A percentile compares a stretch with the other conserved stretches of the same genome.
Conservation (phyloP, 108 stramenopile species). For the Nitzschia putrida region DNA sequence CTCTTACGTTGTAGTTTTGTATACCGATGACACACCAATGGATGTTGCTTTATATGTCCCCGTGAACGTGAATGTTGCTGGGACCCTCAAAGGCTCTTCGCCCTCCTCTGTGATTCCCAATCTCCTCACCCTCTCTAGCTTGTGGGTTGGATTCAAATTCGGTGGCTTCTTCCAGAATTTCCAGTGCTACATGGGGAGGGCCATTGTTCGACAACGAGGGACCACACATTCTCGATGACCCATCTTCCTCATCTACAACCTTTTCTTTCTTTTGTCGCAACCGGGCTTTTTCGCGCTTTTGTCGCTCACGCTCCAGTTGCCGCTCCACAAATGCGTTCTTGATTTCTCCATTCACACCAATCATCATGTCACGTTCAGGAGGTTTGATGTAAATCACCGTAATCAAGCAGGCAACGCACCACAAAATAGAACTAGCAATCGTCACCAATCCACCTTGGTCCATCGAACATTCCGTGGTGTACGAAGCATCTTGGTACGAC, state of each 20-base stretch:
- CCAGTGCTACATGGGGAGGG: too few relatives aligned
- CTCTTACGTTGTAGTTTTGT: too few relatives aligned
- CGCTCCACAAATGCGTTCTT: conserved; percentile 32
- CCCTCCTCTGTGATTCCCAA: background rate
- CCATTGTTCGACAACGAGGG: too few relatives aligned
- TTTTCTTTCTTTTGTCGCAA: conserved; percentile 4
- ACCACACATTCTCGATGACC: background rate
- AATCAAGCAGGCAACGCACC: conserved; percentile 42
- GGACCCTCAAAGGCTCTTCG: conserved; percentile 4
- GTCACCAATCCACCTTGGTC: conserved; percentile 47
- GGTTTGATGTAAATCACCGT: conserved; percentile 40
- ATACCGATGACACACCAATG: too few relatives aligned
- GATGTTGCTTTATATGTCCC: background rate
- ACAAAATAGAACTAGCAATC: conserved; percentile 32
- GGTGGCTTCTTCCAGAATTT: background rate
- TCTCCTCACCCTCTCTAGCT: too few relatives aligned
- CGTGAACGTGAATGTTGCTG: background rate
- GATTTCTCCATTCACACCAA: conserved; percentile 26
- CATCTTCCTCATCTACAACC: conserved; percentile 54
- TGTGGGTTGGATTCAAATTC: background rate
- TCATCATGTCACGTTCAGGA: conserved; percentile 21
- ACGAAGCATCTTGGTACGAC: conserved; percentile 31
- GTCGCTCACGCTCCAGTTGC: conserved; percentile 16
- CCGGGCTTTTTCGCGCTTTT: conserved; percentile 17
- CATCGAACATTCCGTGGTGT: conserved; percentile 34